Conservation (phyloP, 2,329 filamentous ascomycete genomes). For the Huntiella moniliformis region DNA sequence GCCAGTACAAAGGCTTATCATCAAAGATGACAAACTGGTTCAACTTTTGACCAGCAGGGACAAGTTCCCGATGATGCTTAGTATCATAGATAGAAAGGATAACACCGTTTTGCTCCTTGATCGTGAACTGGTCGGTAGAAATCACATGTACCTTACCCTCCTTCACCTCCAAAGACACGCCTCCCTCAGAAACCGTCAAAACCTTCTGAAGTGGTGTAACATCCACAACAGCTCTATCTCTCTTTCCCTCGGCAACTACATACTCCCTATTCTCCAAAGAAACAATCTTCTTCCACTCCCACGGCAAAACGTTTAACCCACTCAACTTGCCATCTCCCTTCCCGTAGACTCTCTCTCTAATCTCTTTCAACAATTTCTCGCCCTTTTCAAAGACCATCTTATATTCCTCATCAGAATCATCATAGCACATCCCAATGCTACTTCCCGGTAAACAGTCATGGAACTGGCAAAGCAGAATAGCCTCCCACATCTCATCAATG, state of each 20-base stretch:
- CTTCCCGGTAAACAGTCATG: slow-evolving; percentile 93
- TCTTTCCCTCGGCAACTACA: slow-evolving; percentile 22
- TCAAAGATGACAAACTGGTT: slow-evolving; percentile 92
- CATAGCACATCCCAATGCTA: slow-evolving; percentile 94
- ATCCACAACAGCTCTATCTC: no score
- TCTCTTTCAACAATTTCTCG: slow-evolving; percentile 48
- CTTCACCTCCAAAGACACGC: slow-evolving; percentile 29
- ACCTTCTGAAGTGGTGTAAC: no score
- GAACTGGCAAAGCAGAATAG: slow-evolving; percentile 82
- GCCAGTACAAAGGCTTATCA: slow-evolving; percentile 93
- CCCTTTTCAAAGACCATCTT: slow-evolving; percentile 64
- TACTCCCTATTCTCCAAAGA: slow-evolving; percentile 16
- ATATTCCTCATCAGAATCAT: slow-evolving; percentile 84
- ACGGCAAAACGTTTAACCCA: slow-evolving; percentile 65
- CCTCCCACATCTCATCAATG: slow-evolving; percentile 94
- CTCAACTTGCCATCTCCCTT: no score
- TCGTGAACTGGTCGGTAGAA: slow-evolving; percentile 55
- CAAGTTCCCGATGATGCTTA: slow-evolving; percentile 52
- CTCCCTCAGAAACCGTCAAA: slow-evolving; percentile 14
- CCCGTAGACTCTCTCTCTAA: slow-evolving; percentile 28
- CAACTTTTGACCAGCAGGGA: slow-evolving; percentile 55
- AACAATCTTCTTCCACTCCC: slow-evolving; percentile 37
- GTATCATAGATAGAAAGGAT: slow-evolving; percentile 76
- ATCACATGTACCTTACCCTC: slow-evolving; percentile 52
- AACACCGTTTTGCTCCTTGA: slow-evolving; percentile 54